Percentiles rank a stretch among this genome's conserved stretches.
Evolutionary conservation across 2,329 filamentous ascomycete genomes (phyloP).

Genomic region (Fusarium falciforme): DNA sequence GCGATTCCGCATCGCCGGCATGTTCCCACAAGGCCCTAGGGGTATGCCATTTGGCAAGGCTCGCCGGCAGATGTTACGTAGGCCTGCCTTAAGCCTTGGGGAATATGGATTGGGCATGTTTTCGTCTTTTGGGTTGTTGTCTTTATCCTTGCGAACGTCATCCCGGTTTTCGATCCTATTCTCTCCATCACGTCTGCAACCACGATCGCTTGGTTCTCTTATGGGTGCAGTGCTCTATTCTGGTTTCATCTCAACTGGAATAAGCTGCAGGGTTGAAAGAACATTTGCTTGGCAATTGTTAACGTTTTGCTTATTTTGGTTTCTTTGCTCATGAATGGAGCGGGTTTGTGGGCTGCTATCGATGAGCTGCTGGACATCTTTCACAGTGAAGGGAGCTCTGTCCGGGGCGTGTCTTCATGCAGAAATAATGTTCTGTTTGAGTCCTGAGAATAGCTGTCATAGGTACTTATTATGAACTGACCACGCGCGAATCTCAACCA

Average conservation of each 20-base stretch:
- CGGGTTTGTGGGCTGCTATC: not conserved
- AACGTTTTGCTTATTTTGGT: not conserved
- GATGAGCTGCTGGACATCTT: not conserved
- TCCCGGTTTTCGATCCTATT: not conserved
- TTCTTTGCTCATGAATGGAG: not conserved
- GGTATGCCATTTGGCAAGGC: no score
- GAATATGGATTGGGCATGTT: not conserved
- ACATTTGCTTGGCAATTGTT: not conserved
- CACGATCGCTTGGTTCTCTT: not conserved
- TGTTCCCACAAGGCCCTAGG: no score
- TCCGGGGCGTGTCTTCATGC: not conserved
- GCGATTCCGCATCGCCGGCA: no score
- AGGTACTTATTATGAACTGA: not conserved
- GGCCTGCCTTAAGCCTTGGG: not conserved
- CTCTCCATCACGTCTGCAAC: not conserved
- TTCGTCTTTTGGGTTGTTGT: not conserved
- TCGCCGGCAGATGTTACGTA: no score
- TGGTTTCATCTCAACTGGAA: not conserved
- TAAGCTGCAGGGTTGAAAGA: not conserved
- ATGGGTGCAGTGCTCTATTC: not conserved
- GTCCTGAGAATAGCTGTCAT: not conserved
- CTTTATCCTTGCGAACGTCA: not conserved
- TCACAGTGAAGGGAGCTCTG: not conserved
- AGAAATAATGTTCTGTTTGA: not conserved
- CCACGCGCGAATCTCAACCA: not conserved